Evolutionary conservation across 768 basidiomycete species (phyloP).

Genomic region (Rickenella mellea): DNA sequence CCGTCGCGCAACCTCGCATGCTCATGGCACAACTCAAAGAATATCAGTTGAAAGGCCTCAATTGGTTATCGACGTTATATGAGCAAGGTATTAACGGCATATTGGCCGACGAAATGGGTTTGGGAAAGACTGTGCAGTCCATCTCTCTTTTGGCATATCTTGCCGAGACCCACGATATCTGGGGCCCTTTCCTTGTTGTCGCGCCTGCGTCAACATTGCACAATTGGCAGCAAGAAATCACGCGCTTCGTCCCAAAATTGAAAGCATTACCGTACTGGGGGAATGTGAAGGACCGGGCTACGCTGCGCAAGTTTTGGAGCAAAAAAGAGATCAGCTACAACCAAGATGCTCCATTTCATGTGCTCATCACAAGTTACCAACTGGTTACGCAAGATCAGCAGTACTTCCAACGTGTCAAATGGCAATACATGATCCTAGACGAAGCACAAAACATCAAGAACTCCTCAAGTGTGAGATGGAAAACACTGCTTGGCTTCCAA

Average conservation of each 20-base stretch:
- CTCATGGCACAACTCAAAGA: slow-evolving; percentile 95
- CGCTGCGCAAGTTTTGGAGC: slow-evolving; percentile 95
- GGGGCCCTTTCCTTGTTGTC: slow-evolving; percentile 98
- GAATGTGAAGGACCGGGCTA: slow-evolving; percentile 89
- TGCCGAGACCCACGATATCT: slow-evolving; percentile 94
- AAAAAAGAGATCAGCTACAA: slow-evolving; percentile 95
- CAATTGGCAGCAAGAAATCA: slow-evolving; percentile 98
- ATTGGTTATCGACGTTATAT: slow-evolving; percentile 95
- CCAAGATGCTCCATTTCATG: slow-evolving; percentile 91
- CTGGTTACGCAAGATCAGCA: slow-evolving; percentile 94
- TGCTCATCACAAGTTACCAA: slow-evolving; percentile 95
- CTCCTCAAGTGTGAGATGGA: slow-evolving; percentile 93
- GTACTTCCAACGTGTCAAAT: slow-evolving; percentile 94
- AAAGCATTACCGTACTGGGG: slow-evolving; percentile 99
- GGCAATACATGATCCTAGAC: slow-evolving; percentile 99
- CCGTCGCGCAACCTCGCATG: slow-evolving; percentile 90
- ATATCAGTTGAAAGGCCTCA: slow-evolving; percentile 95
- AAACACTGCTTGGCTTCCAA: slow-evolving; percentile 89
- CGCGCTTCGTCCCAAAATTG: slow-evolving; percentile 86
- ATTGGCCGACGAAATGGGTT: slow-evolving; percentile 97
- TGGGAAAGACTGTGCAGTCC: slow-evolving; percentile 96
- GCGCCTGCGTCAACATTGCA: slow-evolving; percentile 95
- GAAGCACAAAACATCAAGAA: slow-evolving; percentile 99
- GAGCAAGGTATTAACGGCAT: slow-evolving; percentile 99
- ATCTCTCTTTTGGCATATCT: slow-evolving; percentile 94